Evolutionary conservation across 345 rosid genomes (phyloP).

Genomic region (Cardiospermum halicacabum): DNA sequence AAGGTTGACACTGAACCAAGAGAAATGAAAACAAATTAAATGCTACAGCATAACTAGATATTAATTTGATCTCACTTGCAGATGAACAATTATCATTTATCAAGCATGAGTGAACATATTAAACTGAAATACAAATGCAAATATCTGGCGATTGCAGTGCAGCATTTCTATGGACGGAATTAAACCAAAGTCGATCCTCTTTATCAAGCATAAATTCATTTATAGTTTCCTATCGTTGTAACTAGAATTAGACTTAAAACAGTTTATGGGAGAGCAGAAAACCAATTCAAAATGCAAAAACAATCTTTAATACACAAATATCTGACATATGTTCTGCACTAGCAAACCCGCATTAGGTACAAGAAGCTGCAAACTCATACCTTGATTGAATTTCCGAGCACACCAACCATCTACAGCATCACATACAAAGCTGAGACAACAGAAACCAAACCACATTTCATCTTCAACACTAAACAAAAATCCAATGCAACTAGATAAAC

Average conservation of each 20-base stretch:
- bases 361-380: conserved; percentile 23
- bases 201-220: background rate
- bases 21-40: conserved; percentile 21
- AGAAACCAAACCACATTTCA: conserved; percentile 9
- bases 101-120: background rate
- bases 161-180: background rate
- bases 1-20: conserved; percentile 72
- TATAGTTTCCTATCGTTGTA: background rate
- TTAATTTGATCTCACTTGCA: background rate
- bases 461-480: conserved; percentile 3
- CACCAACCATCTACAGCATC: conserved; percentile 95
- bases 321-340: background rate
- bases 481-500: background rate
- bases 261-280: background rate
- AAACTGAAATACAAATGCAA: background rate
- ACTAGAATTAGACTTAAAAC: background rate
- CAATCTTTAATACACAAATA: background rate
- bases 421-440: conserved; percentile 71
- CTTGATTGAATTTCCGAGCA: conserved; percentile 95
- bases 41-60: background rate
- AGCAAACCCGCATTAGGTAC: background rate
- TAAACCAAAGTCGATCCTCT: background rate
- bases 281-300: background rate
- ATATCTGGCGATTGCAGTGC: background rate
- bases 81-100: background rate